These are phyloP conservation scores for Echria macrotheca DNA, from an alignment of 495 filamentous ascomycete genomes.

Conservation along the genomic window DNA sequence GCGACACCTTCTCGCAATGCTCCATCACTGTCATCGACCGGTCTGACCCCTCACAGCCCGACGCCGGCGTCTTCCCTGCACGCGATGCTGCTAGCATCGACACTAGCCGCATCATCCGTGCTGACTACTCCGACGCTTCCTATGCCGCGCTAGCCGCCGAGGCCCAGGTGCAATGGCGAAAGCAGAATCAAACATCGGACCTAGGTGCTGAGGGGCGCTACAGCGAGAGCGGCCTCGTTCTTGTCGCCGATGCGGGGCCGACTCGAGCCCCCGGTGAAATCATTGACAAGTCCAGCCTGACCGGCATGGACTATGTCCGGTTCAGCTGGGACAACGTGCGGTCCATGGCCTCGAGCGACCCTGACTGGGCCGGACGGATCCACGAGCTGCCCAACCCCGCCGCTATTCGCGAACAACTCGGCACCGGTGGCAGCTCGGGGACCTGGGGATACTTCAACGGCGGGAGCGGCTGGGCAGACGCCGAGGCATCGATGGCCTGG, in stretches of 20 bases:
- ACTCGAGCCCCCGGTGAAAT: slow-evolving; percentile 18
- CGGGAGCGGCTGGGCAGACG: slow-evolving; percentile 78
- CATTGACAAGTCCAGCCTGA: slow-evolving; percentile 33
- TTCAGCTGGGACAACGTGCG: slow-evolving; percentile 61
- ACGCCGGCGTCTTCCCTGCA: slow-evolving; percentile 57
- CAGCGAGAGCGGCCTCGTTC: slow-evolving; percentile 65
- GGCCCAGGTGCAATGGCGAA: slow-evolving; percentile 69
- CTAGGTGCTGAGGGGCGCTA: slow-evolving; percentile 65
- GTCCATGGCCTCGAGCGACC: slow-evolving; percentile 30
- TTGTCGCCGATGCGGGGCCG: slow-evolving; percentile 48
- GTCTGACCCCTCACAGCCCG: slow-evolving; percentile 37
- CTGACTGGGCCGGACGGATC: slow-evolving; percentile 42
- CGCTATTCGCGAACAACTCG: slow-evolving; percentile 43
- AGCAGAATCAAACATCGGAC: slow-evolving; percentile 40
- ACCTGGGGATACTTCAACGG: slow-evolving; percentile 76
- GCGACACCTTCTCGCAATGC: slow-evolving; percentile 48
- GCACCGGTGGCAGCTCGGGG: slow-evolving; percentile 49
- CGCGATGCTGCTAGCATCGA: slow-evolving; percentile 69
- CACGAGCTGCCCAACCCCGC: slow-evolving; percentile 45
- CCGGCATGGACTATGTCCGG: slow-evolving; percentile 59
- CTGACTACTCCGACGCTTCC: slow-evolving; percentile 71
- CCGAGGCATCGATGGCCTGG: slow-evolving; percentile 64
- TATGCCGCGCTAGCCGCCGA: slow-evolving; percentile 65
- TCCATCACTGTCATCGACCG: slow-evolving; percentile 66
- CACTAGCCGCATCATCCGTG: slow-evolving; percentile 69